Evolutionary conservation across 495 filamentous ascomycete species (phyloP).

Genomic region (Aspergillus olivimuriae): DNA sequence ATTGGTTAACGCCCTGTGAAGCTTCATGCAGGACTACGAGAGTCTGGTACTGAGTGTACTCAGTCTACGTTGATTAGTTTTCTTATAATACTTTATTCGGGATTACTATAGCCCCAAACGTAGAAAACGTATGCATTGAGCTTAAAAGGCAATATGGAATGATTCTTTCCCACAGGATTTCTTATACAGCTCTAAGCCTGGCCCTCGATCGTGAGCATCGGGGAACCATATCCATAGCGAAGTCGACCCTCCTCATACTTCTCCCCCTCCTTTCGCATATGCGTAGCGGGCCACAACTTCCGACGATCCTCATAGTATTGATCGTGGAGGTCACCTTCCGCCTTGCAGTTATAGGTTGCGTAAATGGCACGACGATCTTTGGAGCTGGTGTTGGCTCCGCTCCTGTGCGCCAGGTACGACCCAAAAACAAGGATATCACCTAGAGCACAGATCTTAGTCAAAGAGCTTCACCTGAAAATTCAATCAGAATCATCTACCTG

Average conservation of each 20-base stretch:
- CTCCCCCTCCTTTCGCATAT: slow-evolving; percentile 34
- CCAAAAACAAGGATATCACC: slow-evolving; percentile 40
- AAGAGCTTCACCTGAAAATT: no score
- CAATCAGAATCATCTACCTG: no score
- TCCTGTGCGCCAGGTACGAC: slow-evolving; percentile 40
- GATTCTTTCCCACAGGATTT: not conserved
- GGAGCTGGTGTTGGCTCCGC: slow-evolving; percentile 31
- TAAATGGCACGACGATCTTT: slow-evolving; percentile 37
- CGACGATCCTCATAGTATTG: slow-evolving; percentile 37
- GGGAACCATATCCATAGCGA: slow-evolving; percentile 35
- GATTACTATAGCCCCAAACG: no score
- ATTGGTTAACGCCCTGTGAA: no score
- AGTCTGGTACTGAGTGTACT: no score
- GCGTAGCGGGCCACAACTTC: slow-evolving; percentile 38
- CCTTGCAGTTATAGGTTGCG: slow-evolving; percentile 38
- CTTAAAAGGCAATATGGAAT: no score
- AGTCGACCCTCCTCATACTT: slow-evolving; percentile 32
- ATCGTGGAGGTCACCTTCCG: slow-evolving; percentile 37
- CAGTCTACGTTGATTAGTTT: no score
- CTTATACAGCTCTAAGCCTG: slow-evolving; percentile 9
- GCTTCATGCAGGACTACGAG: no score
- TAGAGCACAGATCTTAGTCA: slow-evolving; percentile 1
- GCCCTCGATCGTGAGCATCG: slow-evolving; percentile 34
- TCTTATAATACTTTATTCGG: no score
- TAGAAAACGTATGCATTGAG: no score